Conservation (phyloP, 2,329 filamentous ascomycete species). For the Magnaporthiopsis incrustans region DNA sequence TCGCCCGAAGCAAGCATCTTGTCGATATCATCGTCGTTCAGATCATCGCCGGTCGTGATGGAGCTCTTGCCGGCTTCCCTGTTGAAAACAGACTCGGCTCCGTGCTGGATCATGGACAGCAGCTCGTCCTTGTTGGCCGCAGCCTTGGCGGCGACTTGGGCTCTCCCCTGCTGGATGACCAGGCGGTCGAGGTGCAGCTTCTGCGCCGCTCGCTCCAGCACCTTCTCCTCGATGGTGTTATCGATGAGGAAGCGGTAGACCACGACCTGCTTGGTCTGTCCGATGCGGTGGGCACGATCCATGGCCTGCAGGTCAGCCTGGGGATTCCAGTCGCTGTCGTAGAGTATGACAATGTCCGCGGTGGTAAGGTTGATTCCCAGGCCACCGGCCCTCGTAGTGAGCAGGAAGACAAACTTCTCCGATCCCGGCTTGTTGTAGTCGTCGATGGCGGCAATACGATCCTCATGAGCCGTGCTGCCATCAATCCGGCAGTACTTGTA, state of each 20-base stretch:
- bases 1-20: conserved; percentile 80
- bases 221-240: conserved; percentile 97
- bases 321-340: conserved; percentile 98
- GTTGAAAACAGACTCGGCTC: conserved; percentile 89
- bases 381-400: conserved; percentile 92
- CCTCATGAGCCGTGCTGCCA: conserved; percentile 91
- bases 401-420: conserved; percentile 91
- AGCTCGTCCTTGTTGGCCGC: conserved; percentile 95
- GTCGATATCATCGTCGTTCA: conserved; percentile 88
- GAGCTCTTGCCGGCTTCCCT: conserved; percentile 40
- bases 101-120: conserved; percentile 96
- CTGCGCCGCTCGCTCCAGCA: conserved; percentile 90
- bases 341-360: conserved; percentile 92
- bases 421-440: conserved; percentile 96
- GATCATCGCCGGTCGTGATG: conserved; percentile 11
- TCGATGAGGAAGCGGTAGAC: conserved; percentile 97
- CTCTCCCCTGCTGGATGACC: conserved; percentile 94
- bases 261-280: conserved; percentile 94
- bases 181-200: conserved; percentile 94
- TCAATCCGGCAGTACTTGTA: conserved; percentile 98
- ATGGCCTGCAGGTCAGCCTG: conserved; percentile 98
- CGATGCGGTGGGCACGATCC: conserved; percentile 97
- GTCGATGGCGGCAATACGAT: conserved; percentile 94
- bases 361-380: conserved; percentile 93
- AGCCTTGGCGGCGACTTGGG: conserved; percentile 82